Evolutionary conservation across 2,329 filamentous ascomycete species (phyloP).

Genomic region (Colletotrichum sp.): DNA sequence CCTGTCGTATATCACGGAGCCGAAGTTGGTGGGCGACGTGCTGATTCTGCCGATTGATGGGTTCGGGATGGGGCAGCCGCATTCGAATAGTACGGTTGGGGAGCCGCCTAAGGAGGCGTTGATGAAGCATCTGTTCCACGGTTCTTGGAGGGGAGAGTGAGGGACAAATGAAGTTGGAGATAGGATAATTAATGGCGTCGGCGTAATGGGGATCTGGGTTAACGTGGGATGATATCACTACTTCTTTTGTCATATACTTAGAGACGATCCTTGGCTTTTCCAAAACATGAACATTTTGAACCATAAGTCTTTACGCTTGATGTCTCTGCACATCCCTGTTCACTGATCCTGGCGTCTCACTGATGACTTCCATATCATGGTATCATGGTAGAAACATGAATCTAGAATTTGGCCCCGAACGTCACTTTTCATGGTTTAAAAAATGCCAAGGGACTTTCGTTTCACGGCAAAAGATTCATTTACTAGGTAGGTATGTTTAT

Average conservation of each 20-base stretch:
- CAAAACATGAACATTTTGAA: neutral
- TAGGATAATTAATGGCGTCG: neutral
- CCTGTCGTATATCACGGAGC: conserved; percentile 16
- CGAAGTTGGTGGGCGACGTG: conserved; percentile 23
- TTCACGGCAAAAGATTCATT: neutral
- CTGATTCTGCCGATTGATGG: conserved; percentile 31
- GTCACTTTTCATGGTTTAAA: neutral
- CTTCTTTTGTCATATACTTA: neutral
- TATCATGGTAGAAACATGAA: neutral
- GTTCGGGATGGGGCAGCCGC: conserved; percentile 32
- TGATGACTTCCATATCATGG: neutral
- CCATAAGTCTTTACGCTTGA: fast-evolving
- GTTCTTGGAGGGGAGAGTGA: neutral
- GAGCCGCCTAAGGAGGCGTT: conserved; percentile 29
- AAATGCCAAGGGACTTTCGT: neutral
- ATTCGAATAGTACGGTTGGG: conserved; percentile 31
- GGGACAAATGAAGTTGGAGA: fast-evolving
- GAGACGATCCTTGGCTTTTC: neutral
- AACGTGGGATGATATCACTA: neutral
- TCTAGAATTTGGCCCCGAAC: neutral
- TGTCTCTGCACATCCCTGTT: fast-evolving
- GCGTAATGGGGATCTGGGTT: neutral
- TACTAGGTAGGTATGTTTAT: too few relatives aligned
- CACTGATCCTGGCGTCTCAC: neutral
- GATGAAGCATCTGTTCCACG: conserved; percentile 29